Conservation (phyloP, 441 rosid species). For the Gossypium schwendimanii region DNA sequence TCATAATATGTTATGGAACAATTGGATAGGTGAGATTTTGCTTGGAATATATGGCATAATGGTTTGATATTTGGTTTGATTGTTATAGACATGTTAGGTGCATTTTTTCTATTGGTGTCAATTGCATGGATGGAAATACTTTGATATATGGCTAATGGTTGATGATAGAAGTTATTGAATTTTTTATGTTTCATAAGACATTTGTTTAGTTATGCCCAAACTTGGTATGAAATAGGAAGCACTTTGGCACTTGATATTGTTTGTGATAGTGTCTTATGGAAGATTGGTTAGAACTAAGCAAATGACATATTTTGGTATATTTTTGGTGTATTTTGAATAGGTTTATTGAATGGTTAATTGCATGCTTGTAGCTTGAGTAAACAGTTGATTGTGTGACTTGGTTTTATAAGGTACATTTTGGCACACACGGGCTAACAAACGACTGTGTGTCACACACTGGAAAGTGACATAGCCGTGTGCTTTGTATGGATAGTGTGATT, state of each 20-base stretch:
- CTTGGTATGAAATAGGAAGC: not conserved
- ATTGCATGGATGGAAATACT: not conserved
- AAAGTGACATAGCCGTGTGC: not conserved
- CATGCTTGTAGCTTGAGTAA: not conserved
- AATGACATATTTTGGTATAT: not conserved
- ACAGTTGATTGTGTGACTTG: not conserved
- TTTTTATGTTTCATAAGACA: not conserved
- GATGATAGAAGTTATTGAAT: not conserved
- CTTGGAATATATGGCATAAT: no score
- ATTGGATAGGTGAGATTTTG: not conserved
- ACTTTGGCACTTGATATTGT: not conserved
- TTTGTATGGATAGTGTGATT: no score
- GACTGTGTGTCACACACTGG: not conserved
- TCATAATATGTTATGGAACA: not conserved
- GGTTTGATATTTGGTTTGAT: not conserved
- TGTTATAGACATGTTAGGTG: not conserved
- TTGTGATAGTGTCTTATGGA: not conserved
- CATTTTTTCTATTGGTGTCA: not conserved
- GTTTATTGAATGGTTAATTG: not conserved
- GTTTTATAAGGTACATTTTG: not conserved
- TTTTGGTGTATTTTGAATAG: not conserved
- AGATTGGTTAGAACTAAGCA: not conserved
- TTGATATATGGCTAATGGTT: not conserved
- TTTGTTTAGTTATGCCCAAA: no score
- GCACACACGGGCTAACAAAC: not conserved